phyloP scores from a whole-genome alignment of 2,329 filamentous ascomycete genomes.

The Colletotrichum cereale region DNA sequence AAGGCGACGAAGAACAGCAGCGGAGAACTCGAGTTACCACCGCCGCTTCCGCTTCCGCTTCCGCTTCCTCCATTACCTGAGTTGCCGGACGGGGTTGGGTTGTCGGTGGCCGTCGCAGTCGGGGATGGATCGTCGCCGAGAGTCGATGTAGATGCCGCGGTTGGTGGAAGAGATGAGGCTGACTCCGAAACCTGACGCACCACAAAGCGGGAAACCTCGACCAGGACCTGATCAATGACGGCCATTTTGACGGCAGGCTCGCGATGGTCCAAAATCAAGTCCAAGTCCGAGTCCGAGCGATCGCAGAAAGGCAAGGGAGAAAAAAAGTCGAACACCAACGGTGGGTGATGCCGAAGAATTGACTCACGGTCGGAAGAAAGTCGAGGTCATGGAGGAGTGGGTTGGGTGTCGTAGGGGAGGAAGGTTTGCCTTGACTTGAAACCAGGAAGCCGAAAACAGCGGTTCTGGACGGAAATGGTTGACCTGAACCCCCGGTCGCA shows the following conservation, averaged over 20 bases:
- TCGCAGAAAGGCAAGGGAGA: neutral
- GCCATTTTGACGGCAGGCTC: slow-evolving; percentile 48
- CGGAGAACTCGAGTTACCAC: slow-evolving; percentile 55
- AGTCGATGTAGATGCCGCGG: slow-evolving; percentile 41
- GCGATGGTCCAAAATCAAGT: neutral
- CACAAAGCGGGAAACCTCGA: slow-evolving; percentile 53
- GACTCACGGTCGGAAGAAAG: slow-evolving; percentile 28
- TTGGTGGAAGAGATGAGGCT: slow-evolving; percentile 39
- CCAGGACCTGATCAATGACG: slow-evolving; percentile 52
- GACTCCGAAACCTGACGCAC: slow-evolving; percentile 45
- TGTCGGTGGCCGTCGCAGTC: slow-evolving; percentile 21
- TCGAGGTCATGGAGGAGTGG: slow-evolving; percentile 29
- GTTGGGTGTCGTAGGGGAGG: slow-evolving; percentile 9
- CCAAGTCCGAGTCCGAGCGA: neutral
- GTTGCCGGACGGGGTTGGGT: slow-evolving; percentile 25
- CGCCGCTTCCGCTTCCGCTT: slow-evolving; percentile 31
- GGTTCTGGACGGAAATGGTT: slow-evolving; percentile 29
- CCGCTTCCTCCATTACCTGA: slow-evolving; percentile 34
- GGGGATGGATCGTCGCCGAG: slow-evolving; percentile 12
- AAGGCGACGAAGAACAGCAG: slow-evolving; percentile 89
- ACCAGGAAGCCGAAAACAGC: slow-evolving; percentile 35
- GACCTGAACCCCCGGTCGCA: slow-evolving; percentile 35
- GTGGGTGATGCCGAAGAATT: slow-evolving; percentile 26
- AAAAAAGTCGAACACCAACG: slow-evolving; percentile 21
- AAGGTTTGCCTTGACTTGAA: slow-evolving; percentile 18